A percentile compares a stretch with the other conserved stretches of the same genome.
These are phyloP conservation scores for Lactuca sativa DNA, from an alignment of 129 eudicot species.

Conservation along the genomic window DNA sequence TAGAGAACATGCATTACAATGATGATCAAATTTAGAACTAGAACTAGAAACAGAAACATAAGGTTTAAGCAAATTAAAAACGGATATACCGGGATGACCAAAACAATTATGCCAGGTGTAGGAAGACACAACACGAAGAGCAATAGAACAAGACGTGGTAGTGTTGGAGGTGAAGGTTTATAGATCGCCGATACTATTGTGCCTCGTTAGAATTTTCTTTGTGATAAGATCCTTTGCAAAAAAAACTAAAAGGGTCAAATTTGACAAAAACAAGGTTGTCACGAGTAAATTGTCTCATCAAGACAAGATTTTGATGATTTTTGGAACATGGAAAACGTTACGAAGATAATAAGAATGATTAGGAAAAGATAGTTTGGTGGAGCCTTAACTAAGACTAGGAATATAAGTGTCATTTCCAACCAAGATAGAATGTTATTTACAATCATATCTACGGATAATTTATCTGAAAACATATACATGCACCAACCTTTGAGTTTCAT, in stretches of 20 bases:
- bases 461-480: background rate
- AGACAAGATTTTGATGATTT: no score
- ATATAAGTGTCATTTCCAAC: no score
- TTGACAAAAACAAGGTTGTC: no score
- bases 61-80: background rate
- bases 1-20: background rate
- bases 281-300: no score
- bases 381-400: background rate
- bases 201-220: no score
- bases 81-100: background rate
- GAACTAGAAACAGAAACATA: background rate
- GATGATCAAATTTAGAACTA: background rate
- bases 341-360: background rate
- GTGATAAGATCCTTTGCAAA: no score
- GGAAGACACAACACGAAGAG: no score
- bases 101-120: background rate
- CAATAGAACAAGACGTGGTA: background rate
- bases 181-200: no score
- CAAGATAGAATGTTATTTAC: no score
- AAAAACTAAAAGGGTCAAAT: no score
- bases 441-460: background rate
- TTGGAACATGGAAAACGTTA: background rate
- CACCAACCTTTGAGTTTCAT: background rate
- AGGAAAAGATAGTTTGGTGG: background rate
- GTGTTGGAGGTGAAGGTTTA: background rate